These are phyloP conservation scores for Selaginella tamariscina DNA, from an alignment of 75 land plant species.

Conservation along the genomic window DNA sequence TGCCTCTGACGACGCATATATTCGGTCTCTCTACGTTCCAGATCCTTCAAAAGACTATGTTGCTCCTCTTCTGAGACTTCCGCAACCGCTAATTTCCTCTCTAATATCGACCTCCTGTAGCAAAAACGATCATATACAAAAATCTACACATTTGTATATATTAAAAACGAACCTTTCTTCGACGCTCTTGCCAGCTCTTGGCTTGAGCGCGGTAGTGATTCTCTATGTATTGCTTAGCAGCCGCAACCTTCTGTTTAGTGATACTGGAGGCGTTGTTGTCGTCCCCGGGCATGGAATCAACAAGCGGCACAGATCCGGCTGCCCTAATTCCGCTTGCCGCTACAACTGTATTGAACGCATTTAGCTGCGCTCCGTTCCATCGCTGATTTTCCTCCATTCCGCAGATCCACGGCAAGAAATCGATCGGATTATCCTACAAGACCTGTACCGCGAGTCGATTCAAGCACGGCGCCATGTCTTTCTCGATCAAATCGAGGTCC, in stretches of 20 bases:
- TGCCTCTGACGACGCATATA: slow-evolving; percentile 71
- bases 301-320: slow-evolving; percentile 13
- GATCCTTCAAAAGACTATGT: slow-evolving; percentile 46
- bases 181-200: slow-evolving; percentile 64
- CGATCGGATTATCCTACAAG: no score
- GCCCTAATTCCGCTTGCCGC: background rate
- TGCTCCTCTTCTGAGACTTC: slow-evolving; percentile 65
- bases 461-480: no score
- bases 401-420: background rate
- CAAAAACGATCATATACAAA: background rate
- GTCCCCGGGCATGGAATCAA: background rate
- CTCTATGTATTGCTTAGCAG: slow-evolving; percentile 73
- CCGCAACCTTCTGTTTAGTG: slow-evolving; percentile 66
- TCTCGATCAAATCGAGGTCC: no score
- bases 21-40: slow-evolving; percentile 72
- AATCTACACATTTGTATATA: background rate
- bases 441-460: no score
- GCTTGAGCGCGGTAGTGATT: slow-evolving; percentile 63
- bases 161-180: slow-evolving; percentile 44
- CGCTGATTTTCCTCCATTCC: background rate
- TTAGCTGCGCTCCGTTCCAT: background rate
- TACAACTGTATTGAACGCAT: background rate
- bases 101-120: slow-evolving; percentile 47
- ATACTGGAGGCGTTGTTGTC: slow-evolving; percentile 49
- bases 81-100: slow-evolving; percentile 48